Evolutionary conservation across 2,329 filamentous ascomycete genomes (phyloP), one percentile per base, ranked within the genome.

Genomic region (Chrysoporthe cubensis): DNA sequence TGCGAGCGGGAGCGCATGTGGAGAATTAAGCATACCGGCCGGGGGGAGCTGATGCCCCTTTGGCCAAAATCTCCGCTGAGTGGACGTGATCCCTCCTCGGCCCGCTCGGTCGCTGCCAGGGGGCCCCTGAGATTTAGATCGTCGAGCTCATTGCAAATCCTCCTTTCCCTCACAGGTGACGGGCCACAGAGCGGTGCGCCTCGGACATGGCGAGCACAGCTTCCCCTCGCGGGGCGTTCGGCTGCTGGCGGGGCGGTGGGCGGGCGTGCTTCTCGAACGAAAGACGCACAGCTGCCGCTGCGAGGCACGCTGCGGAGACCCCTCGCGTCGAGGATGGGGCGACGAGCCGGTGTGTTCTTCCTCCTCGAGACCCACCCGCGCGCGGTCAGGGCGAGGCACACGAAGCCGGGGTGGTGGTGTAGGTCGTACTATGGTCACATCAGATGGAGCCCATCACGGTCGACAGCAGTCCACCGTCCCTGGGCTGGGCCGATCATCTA

Each of bases 51-150:
- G 57, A 50, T 37, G 13, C 52, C 37, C 46, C 43, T 34, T 34
- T 64, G 63, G 52, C 42, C 43, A 32, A 40, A 56, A 60, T 40
- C 56, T 42, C 56, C 16, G 11, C 44, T 60, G 26, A 56, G 61
- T 48, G 56, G 66, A 62, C 59, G 32, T 65, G 37, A 13, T 46
- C 18, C 21, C 46, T 62, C 56, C 32, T 34, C 64, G 50, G 64
- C 50, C 32, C 52, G 59, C 62, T 40, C 40, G 14, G 26, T 21
- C 13, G 60, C 16, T 61, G 57, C 56, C 44, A 56, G 57, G 61
- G 52, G 42, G 11, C 4, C 60, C 64, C 32, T 60, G 67, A 69
- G 60, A 69, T 69, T 40, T 60, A 60, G 67, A 69, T 69, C 67
- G 59, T 40, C 67, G 40, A 61, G 52, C 34, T 54, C 40, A 37